A percentile compares a stretch with the other conserved stretches of the same genome.
Conservation (phyloP, 2,329 filamentous ascomycete genomes). For the Exophiala sideris region DNA sequence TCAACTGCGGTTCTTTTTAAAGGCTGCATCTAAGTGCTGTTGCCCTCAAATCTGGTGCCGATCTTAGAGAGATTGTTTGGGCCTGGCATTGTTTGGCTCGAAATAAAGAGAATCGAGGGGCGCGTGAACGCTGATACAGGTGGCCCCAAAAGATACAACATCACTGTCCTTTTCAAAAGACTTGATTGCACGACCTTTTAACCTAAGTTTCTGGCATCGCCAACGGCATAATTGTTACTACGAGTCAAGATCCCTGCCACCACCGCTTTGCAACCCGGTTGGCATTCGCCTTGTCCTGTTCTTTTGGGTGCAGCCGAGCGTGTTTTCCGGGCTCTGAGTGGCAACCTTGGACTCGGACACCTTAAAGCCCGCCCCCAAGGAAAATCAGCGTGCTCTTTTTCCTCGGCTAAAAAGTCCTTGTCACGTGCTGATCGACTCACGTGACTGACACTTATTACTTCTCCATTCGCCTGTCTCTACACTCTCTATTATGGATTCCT, state of each 20-base stretch:
- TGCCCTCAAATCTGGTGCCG: slow-evolving; percentile 15
- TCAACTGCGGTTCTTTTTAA: slow-evolving; percentile 14
- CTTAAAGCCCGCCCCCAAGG: background rate
- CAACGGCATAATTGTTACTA: slow-evolving; percentile 1
- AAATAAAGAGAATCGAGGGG: slow-evolving; percentile 1
- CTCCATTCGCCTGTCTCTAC: too few relatives aligned
- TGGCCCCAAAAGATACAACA: slow-evolving; percentile 3
- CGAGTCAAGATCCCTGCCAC: background rate
- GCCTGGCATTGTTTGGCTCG: slow-evolving; percentile 2
- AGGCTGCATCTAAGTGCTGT: slow-evolving; percentile 15
- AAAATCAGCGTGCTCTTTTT: background rate
- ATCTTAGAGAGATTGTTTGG: slow-evolving; percentile 15
- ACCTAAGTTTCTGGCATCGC: background rate
- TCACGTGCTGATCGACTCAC: background rate
- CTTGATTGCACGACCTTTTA: background rate
- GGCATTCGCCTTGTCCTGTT: slow-evolving; percentile 7
- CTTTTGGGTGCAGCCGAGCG: slow-evolving; percentile 19
- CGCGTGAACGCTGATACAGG: background rate
- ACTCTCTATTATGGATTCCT: slow-evolving; percentile 17
- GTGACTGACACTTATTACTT: background rate
- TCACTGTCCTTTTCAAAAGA: background rate
- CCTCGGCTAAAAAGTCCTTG: background rate
- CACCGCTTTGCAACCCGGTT: slow-evolving; percentile 5
- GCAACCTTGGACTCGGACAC: slow-evolving; percentile 20
- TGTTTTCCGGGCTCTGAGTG: slow-evolving; percentile 23